A percentile compares a stretch with the other conserved stretches of the same genome.
Evolutionary conservation across 1,284 basidiomycete species (phyloP).

Genomic region (Cryptococcus deneoformans): DNA sequence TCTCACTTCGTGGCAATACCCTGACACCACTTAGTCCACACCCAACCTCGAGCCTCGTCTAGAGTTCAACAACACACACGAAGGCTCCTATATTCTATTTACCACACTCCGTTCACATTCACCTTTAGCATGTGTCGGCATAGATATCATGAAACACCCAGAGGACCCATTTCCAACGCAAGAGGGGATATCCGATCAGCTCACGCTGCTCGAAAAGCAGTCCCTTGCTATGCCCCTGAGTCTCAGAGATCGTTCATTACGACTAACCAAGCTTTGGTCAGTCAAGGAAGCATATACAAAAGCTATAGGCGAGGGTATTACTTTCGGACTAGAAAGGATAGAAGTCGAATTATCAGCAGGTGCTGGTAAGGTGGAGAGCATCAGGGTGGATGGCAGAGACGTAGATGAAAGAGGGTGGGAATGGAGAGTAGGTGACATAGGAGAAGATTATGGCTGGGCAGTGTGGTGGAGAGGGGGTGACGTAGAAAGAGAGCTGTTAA

Average conservation of each 20-base stretch:
- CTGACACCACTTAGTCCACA: constrained; percentile 5
- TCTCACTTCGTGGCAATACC: not conserved
- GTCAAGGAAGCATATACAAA: constrained; percentile 44
- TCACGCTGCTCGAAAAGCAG: constrained; percentile 25
- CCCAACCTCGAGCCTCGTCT: constrained; percentile 21
- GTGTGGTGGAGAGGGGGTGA: constrained; percentile 32
- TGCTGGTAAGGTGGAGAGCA: constrained; percentile 4
- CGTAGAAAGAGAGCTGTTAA: constrained; percentile 1
- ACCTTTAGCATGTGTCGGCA: constrained; percentile 22
- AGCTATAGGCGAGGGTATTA: constrained; percentile 41
- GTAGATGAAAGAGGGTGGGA: constrained; percentile 27
- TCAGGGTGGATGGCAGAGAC: constrained; percentile 34
- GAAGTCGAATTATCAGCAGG: constrained; percentile 19
- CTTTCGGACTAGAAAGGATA: constrained; percentile 42
- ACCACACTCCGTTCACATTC: constrained; percentile 5
- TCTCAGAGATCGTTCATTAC: constrained; percentile 13
- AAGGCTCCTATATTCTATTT: constrained; percentile 32
- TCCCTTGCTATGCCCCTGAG: constrained; percentile 14
- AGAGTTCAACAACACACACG: constrained; percentile 44
- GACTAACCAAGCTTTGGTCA: constrained; percentile 38
- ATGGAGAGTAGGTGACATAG: constrained; percentile 23
- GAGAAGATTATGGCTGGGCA: constrained; percentile 25
- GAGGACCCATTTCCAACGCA: constrained; percentile 16
- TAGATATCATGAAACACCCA: constrained; percentile 40
- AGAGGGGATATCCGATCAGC: constrained; percentile 20